Base-by-base conservation (phyloP, 345 rosid genomes). In the Euphorbia tirucalli region DNA sequence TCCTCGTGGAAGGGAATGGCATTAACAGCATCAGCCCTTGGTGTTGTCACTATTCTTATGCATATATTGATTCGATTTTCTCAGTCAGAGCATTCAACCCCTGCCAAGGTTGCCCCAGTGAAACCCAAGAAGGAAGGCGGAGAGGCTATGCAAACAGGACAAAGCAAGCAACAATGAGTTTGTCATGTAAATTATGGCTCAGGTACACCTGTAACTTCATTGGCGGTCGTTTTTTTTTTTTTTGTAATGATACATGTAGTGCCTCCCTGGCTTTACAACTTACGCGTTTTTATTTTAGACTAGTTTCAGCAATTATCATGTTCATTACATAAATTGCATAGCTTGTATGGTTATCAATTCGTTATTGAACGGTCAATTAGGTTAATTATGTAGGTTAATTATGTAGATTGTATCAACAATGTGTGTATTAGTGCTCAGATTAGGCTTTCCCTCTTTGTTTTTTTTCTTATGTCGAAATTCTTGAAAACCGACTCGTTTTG, bases 81-180 rank as follows among this genome's bases (percentile, higher is more conserved):
- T 7, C 82, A 78, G 69, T 70, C 82, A 24, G 82, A 78, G 65
- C 82, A 49, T 18, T 78, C 82, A 22, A 74, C 78, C 31, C 78
- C 78, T 21, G 78, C 78, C 63, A 70, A 70, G 77, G 85, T 88
- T 18, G 85, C 84, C 22, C 96, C 92, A 28, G 80, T 87, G 19
- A 89, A 87, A 75, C 79, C 84, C 71, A 89, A 79, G 65, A 78
- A 68, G 15, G 57, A 49, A n/a, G 71, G 77, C 7, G 81, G 73
- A 9, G 81, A 59, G 62, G 32, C 75, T 55, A 71, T 82, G 6
- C 75, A 79, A 71, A 68, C 65, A 19, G 75, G 61, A 80, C 44
- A 5, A 48, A 79, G 72, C 76, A 85, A 91, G 60, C 77, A 80
- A 63, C 73, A 73, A 61, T 84, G 77, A 82, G 62, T 60, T 35